Evolutionary conservation across 306 rosid species (phyloP).

Genomic region (Lithocarpus polystachyus): DNA sequence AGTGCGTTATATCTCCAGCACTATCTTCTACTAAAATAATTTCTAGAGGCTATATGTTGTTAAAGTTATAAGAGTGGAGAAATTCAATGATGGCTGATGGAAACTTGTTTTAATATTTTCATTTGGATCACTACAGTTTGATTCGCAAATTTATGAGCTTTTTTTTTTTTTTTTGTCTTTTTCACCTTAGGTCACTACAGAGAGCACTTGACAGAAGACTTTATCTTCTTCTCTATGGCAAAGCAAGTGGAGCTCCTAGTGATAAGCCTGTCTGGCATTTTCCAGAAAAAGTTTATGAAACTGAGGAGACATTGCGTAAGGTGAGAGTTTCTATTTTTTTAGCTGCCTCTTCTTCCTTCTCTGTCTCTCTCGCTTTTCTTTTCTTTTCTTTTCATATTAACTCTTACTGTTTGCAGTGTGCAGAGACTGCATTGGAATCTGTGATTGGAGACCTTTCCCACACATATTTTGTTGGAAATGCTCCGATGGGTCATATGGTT

Average conservation of each 20-base stretch:
- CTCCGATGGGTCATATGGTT: conserved; percentile 85
- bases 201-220: conserved; percentile 91
- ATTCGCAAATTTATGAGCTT: conserved; percentile 1
- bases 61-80: neutral
- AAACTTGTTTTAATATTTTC: neutral
- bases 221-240: conserved; percentile 71
- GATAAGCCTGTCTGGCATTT: conserved; percentile 79
- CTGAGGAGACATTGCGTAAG: conserved; percentile 80
- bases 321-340: conserved; percentile 34
- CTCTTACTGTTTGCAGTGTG: conserved; percentile 56
- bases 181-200: conserved; percentile 65
- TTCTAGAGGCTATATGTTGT: neutral
- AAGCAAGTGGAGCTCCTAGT: conserved; percentile 48
- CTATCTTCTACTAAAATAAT: neutral
- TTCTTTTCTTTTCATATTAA: neutral
- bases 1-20: neutral
- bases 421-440: conserved; percentile 74
- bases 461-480: conserved; percentile 94
- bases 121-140: neutral
- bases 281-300: conserved; percentile 72
- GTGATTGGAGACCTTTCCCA: conserved; percentile 76
- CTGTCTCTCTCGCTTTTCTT: neutral
- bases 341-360: conserved; percentile 3
- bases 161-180: conserved; percentile 8
- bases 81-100: too few relatives aligned